Evolutionary conservation across 768 basidiomycete genomes (phyloP), one percentile per base, ranked within the genome.

Genomic region (Mycena rosella): DNA sequence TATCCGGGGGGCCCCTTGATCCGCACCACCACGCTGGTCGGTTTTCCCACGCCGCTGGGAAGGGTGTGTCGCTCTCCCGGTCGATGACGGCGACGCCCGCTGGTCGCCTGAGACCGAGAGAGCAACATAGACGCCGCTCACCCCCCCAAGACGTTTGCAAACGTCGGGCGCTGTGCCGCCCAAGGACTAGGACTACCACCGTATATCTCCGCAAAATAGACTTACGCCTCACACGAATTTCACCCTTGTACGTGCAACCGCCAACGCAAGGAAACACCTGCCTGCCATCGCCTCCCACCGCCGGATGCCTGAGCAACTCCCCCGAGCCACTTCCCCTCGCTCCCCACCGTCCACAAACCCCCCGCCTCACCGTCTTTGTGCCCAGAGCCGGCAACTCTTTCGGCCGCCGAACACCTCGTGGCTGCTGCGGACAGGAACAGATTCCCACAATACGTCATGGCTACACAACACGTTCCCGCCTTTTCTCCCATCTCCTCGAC

Each of bases 1-100:
- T n/a, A n/a, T n/a, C n/a, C n/a, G 24, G 55, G 27, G 27, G 55
- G 55, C 29, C 40, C 56, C 44, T 58, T 58, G 56, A 45, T 58
- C 56, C 56, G 45, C 13, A 59, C 58, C 58, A 48, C 32, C 58
- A 49, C 26, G 2, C 26, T n/a, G 48, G 48, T 15, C 48, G 24
- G 48, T 20, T 49, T 49, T 49, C 48, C 48, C 58, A 59, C 45
- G 58, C 32, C 32, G 13, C 17, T 18, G 22, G 27, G 27, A 42
- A 27, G 18, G 27, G 48, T 14, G 26, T 49, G 48, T 26, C 26
- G 26, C 6, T 11, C 48, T 14, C 26, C 48, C 24, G 13, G 26
- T 8, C 48, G 15, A 49, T 27, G 48, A 49, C 2, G 11, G 48
- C 26, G 48, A 49, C 48, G 26, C 48, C 48, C 15, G 48, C 48